phyloP scores from a whole-genome alignment of 805 yeast species.

The Myxozyma kluyveri region DNA sequence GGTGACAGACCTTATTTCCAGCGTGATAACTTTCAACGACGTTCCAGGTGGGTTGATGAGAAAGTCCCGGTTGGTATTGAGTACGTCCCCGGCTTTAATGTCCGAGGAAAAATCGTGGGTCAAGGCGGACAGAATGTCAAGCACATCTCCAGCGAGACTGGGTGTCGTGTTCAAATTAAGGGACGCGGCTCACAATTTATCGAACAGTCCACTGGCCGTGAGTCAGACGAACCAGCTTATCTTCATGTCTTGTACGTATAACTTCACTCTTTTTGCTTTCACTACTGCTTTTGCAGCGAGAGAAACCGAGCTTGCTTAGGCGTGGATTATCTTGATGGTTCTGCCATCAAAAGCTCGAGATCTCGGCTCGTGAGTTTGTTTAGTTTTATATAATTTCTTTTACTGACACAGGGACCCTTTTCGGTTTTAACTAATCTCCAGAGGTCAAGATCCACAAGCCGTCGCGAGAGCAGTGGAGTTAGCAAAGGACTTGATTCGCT shows the following conservation, averaged over 20 bases:
- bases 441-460: slow-evolving; percentile 31
- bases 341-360: too few relatives aligned
- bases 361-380: too few relatives aligned
- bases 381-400: slow-evolving; percentile 1
- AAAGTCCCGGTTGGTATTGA: slow-evolving; percentile 30
- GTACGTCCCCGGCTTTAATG: slow-evolving; percentile 32
- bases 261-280: neutral
- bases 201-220: slow-evolving; percentile 36
- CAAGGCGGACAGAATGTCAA: slow-evolving; percentile 39
- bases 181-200: slow-evolving; percentile 40
- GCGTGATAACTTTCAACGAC: neutral
- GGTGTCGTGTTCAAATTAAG: slow-evolving; percentile 38
- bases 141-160: slow-evolving; percentile 39
- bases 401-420: slow-evolving; percentile 11
- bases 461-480: slow-evolving; percentile 33
- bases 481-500: slow-evolving; percentile 34
- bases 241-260: slow-evolving; percentile 32
- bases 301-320: too few relatives aligned
- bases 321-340: too few relatives aligned
- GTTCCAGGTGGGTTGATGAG: slow-evolving; percentile 31
- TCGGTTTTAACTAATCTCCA: neutral
- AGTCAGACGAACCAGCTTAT: slow-evolving; percentile 37
- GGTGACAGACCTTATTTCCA: neutral
- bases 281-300: neutral
- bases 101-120: slow-evolving; percentile 40